Evolutionary conservation across 1,139 yeast species (phyloP), one percentile per base, ranked within the genome.

Genomic region (Pneumocystis carinii): DNA sequence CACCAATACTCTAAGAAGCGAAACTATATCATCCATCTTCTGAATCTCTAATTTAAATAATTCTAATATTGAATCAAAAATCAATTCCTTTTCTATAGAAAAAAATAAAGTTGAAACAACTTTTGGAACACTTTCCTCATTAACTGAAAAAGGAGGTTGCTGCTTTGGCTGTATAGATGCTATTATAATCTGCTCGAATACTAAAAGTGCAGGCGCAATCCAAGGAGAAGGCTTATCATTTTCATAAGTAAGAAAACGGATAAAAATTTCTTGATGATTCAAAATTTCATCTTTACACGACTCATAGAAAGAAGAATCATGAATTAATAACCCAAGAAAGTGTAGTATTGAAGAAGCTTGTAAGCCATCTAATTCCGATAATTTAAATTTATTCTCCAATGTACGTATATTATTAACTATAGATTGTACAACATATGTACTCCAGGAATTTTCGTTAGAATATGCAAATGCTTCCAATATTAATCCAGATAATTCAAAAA

Each of bases 1-100:
- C 0, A 83, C 77, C 64, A 86, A 71, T 1, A 85, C 69, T 53
- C 84, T 76, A 14, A 83, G 77, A 1, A 83, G 72, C 0, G 83
- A 84, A 48, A 66, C 17, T 24, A 59, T 27, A 24, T 59, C 48
- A 27, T 60, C 58, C 55, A 59, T 55, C 38, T 64, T 62, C 12
- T 39, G 24, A 17, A 60, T 39, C 27, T n/a, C 35, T 29, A 15
- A 37, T 59, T 38, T 48, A 32, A 59, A 35, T 7, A 59, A 29
- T 19, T 24, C 56, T 59, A 59, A 59, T 27, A 59, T n/a, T 17
- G 41, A 29, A 37, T 59, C 61, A 36, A 38, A 38, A 27, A 38
- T 59, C 6, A 7, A 7, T 27, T 39, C 60, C 24, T 58, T 39
- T 29, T 59, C 61, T 19, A 38, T 55, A 12, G 37, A 39, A 59